Percentiles rank a stretch among this genome's conserved stretches.
These are phyloP conservation scores for Cystobasidium ongulense DNA, from an alignment of 768 basidiomycete genomes.

Conservation along the genomic window DNA sequence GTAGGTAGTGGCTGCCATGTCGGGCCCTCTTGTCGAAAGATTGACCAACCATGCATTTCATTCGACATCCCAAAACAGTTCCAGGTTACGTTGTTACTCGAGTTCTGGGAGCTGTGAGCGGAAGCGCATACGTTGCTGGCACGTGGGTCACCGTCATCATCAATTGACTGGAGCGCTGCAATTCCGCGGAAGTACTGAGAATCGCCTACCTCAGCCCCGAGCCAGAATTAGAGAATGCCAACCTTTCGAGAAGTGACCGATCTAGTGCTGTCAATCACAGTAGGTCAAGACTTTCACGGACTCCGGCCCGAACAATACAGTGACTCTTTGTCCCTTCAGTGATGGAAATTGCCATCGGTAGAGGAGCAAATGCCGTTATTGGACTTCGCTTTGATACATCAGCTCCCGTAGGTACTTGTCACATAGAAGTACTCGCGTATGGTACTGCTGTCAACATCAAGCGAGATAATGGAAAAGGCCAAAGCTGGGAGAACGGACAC, in stretches of 20 bases:
- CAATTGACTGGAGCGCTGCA: neutral
- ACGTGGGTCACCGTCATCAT: neutral
- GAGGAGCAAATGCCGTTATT: slow-evolving; percentile 19
- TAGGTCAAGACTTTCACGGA: too few species aligned
- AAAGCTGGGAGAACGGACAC: neutral
- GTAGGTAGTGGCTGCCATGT: neutral
- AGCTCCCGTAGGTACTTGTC: slow-evolving; percentile 4
- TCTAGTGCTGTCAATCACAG: neutral
- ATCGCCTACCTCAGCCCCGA: neutral
- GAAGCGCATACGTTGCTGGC: neutral
- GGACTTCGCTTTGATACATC: slow-evolving; percentile 22
- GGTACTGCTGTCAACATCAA: slow-evolving; percentile 26
- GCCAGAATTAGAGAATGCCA: neutral
- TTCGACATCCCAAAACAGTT: neutral
- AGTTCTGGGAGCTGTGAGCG: slow-evolving; percentile 13
- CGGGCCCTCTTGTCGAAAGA: too few species aligned
- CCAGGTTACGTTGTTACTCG: neutral
- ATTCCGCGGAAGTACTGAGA: neutral
- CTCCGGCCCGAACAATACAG: too few species aligned
- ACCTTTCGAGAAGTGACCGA: neutral
- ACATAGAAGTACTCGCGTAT: slow-evolving; percentile 3
- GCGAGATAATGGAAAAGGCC: slow-evolving; percentile 4
- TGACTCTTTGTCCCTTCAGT: neutral
- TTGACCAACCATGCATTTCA: neutral
- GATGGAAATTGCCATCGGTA: neutral